Base-by-base conservation (phyloP, 2,329 filamentous ascomycete species). In the Fusarium sp. region DNA sequence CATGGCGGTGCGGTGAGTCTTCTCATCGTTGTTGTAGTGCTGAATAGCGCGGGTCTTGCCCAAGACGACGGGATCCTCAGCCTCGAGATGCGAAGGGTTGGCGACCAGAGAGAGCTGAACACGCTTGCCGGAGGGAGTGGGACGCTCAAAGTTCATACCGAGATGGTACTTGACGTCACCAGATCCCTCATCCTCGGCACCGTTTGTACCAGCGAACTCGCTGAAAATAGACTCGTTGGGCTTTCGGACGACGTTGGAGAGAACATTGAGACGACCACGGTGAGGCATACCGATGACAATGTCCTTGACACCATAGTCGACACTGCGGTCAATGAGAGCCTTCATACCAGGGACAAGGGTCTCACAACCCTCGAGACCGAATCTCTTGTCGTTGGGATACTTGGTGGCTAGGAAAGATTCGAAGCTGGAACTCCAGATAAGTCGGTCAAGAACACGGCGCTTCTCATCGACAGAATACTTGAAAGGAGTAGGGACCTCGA, bases 271-370 rank as follows among this genome's bases (percentile, higher is more conserved):
- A 88, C 96, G 94, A 81, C 96, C 96, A 90, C 96, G 95, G 85
- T 99, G 96, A 76, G 96, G 96, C 96, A 99, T 99, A 80, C 96
- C 96, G 80, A 99, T 99, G 81, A 99, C 94, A 79, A 99, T 98
- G 81, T 99, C 96, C 88, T 98, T 98, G 81, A 99, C 93, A 68
- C 96, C 96, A 80, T 98, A 98, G 83, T 99, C 96, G 78, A 99
- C 96, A 81, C 95, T 98, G 81, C 96, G 94, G 84, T 99, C 96
- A 75, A 99, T 99, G 73, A 99, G 87, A 61, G 96, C 96, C 89
- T 99, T 99, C 96, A 99, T 99, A 83, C 96, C 96, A 34, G 96
- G 96, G 67, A 99, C 97, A 76, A 99, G 89, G 65, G 94, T 96
- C 85, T 99, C 96, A 81, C 95, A 97, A 82, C 96, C 96, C 86